Conservation (phyloP, 2,329 filamentous ascomycete species). For the Colletotrichum lupini region DNA sequence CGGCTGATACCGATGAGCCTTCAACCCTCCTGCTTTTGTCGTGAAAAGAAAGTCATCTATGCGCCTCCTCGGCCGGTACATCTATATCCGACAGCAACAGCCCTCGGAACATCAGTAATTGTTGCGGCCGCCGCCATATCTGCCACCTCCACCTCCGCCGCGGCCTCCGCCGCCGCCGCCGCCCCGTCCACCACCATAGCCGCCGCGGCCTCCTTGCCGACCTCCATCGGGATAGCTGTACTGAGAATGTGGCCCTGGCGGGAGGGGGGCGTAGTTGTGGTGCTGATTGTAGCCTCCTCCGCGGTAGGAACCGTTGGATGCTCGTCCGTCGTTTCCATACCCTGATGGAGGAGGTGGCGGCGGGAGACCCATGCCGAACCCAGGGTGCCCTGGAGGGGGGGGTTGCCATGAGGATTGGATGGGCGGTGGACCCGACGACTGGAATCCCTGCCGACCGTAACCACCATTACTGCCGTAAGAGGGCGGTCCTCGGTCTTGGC, state of each 20-base stretch:
- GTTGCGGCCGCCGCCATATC: conserved; percentile 21
- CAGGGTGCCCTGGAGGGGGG: conserved; percentile 56
- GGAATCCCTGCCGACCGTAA: conserved; percentile 27
- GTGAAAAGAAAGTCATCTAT: neutral
- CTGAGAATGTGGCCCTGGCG: conserved; percentile 6
- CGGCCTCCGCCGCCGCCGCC: neutral
- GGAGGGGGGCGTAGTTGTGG: conserved; percentile 23
- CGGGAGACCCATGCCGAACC: conserved; percentile 55
- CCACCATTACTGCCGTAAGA: conserved; percentile 31
- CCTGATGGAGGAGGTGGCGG: conserved; percentile 60
- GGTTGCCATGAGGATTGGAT: conserved; percentile 51
- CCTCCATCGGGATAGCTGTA: conserved; percentile 7
- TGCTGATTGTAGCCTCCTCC: conserved; percentile 18
- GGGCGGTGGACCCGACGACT: neutral
- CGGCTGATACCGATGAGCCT: neutral
- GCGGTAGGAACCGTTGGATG: conserved; percentile 13
- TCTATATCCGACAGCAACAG: neutral
- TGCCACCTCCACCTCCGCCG: neutral
- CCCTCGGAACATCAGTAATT: conserved; percentile 7
- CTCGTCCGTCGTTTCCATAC: conserved; percentile 36
- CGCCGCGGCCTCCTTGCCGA: conserved; percentile 15
- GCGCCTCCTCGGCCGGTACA: neutral
- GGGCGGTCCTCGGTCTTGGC: conserved; percentile 32
- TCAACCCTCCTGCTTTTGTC: neutral
- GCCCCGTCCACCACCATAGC: conserved; percentile 10